Base-by-base conservation (phyloP, 2,329 filamentous ascomycete species). In the Sporothrix brunneoviolacea region DNA sequence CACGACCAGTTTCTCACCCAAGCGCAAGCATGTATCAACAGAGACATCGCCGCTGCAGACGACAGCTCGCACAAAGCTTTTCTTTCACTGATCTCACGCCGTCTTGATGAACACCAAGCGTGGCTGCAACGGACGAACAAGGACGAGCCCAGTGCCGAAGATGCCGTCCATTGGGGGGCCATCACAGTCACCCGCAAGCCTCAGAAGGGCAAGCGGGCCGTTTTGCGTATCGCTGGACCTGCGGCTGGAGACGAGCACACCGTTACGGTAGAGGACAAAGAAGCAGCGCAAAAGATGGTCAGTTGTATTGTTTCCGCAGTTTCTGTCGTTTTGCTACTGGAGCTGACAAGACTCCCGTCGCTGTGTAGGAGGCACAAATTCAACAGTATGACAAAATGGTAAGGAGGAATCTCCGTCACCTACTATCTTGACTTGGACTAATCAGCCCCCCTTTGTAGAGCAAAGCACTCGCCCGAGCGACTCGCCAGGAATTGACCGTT, bases 381-480 rank as follows among this genome's bases (percentile, higher is more conserved):
- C 39, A 35, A 24, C 39, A 24, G 19, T 51, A 50, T 27, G 41
- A 55, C 40, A 50, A 32, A 4, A 49, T 56, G 54, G 50, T 53
- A 40, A 27, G 36, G 2, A 9, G 5, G 24, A 28, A 6, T 28
- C 32, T 13, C 32, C 13, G 10, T 18, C 7, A 4, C 21, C 8
- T 24, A 8, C 10, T 15, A 8, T n/a, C 15, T 15, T 12, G 9
- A 12, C 19, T 13, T 13, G 13, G 19, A 1, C 32, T 47, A 32
- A 47, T 13, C 30, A 18, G 15, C 13, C 2, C 6, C n/a, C 28
- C 28, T 13, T 16, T 16, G 8, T 18, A 57, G 52, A 51, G 46
- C 35, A 45, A n/a, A 7, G 30, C 13, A 3, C 43, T 57, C 7
- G 39, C 35, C 2, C 54, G 49, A 8, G 54, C 50, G 4, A 36